Percentiles rank a stretch among this genome's conserved stretches.
Conservation (phyloP, 1,284 basidiomycete species). For the Takashimella tepidaria region DNA sequence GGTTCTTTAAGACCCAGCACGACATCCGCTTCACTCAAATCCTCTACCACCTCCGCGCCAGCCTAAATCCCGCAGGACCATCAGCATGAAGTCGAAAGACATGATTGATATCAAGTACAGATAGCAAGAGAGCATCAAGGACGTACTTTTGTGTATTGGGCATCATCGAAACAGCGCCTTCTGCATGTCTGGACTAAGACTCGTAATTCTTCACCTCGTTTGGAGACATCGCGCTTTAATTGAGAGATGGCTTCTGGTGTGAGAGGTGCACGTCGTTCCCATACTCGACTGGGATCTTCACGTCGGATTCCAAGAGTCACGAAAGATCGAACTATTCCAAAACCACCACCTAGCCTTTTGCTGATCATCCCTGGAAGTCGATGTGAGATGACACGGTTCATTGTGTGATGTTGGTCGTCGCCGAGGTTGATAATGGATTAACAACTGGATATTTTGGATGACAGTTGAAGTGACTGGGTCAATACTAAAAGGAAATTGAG, state of each 20-base stretch:
- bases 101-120: too few relatives aligned
- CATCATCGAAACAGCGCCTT: slow-evolving; percentile 63
- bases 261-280: slow-evolving; percentile 80
- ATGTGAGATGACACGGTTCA: neutral
- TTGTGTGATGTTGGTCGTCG: slow-evolving; percentile 17
- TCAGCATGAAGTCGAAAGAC: too few relatives aligned
- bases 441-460: neutral
- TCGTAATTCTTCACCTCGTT: slow-evolving; percentile 54
- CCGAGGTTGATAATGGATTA: neutral
- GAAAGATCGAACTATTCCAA: too few relatives aligned
- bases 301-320: slow-evolving; percentile 61
- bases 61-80: slow-evolving; percentile 55
- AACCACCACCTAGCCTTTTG: too few relatives aligned
- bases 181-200: slow-evolving; percentile 72
- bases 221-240: slow-evolving; percentile 48
- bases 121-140: too few relatives aligned
- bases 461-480: neutral
- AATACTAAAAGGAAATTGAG: neutral
- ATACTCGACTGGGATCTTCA: slow-evolving; percentile 72
- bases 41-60: slow-evolving; percentile 61
- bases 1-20: slow-evolving; percentile 84
- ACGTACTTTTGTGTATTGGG: slow-evolving; percentile 62
- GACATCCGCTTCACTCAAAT: slow-evolving; percentile 62
- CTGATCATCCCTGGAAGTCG: too few relatives aligned
- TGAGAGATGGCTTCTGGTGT: slow-evolving; percentile 66